A percentile compares a stretch with the other conserved stretches of the same genome.
Evolutionary conservation across 371 early-diverging fungal species (phyloP).

Genomic region (Blastocladiella emersonii): DNA sequence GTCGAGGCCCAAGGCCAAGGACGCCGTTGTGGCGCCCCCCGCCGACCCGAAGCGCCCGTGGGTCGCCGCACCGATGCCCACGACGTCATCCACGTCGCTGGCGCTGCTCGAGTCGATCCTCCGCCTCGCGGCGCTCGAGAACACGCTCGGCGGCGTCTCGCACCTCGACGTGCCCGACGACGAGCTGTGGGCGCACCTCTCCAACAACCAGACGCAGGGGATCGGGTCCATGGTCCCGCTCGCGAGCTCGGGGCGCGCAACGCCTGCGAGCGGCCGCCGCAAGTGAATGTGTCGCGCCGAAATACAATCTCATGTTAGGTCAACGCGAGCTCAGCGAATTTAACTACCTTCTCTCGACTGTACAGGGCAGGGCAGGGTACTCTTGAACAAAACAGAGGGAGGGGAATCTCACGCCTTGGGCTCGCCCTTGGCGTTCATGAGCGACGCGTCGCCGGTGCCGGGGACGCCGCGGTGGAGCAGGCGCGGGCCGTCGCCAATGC

Average conservation of each 20-base stretch:
- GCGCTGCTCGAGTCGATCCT: not conserved
- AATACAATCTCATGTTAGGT: no score
- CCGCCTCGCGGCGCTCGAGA: not conserved
- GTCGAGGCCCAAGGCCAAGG: no score
- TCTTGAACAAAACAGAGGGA: no score
- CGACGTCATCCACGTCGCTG: not conserved
- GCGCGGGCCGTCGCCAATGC: conserved; percentile 85
- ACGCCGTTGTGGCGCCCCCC: no score
- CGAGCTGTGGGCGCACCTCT: not conserved
- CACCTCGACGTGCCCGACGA: not conserved
- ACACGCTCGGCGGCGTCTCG: not conserved
- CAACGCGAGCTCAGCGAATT: no score
- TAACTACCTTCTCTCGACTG: no score
- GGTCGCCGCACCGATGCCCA: not conserved
- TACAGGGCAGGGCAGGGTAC: no score
- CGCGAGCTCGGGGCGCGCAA: not conserved
- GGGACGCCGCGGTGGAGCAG: conserved; percentile 21
- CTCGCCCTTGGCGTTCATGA: no score
- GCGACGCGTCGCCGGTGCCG: not conserved
- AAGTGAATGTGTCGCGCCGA: no score
- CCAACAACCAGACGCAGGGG: not conserved
- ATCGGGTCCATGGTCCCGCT: not conserved
- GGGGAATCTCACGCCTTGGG: no score
- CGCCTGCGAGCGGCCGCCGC: no score
- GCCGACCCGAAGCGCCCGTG: no score